These are phyloP conservation scores for Pestalotiopsis sp. DNA, from an alignment of 2,329 filamentous ascomycete genomes.

Conservation along the genomic window DNA sequence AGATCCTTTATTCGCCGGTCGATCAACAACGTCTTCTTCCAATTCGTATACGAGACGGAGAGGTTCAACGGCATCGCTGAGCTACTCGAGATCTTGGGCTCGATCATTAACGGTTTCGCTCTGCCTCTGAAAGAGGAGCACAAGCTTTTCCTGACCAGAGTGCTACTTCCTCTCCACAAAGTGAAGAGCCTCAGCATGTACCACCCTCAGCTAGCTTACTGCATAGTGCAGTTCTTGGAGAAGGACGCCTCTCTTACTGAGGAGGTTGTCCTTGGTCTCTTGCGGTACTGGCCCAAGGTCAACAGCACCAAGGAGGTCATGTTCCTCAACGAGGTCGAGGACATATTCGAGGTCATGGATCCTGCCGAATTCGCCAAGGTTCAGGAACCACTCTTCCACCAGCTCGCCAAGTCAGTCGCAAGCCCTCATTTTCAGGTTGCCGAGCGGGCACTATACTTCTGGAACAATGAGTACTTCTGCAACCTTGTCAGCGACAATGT, in stretches of 20 bases:
- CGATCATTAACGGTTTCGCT: constrained; percentile 98
- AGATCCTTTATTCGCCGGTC: constrained; percentile 96
- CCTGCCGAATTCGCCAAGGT: constrained; percentile 98
- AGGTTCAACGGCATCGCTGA: constrained; percentile 98
- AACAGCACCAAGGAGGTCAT: constrained; percentile 99
- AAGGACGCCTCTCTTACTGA: constrained; percentile 97
- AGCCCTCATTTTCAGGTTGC: constrained; percentile 99
- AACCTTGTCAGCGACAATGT: constrained; percentile 99
- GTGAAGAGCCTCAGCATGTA: constrained; percentile 99
- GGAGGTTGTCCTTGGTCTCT: constrained; percentile 91
- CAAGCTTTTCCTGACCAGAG: constrained; percentile 94
- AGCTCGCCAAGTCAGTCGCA: constrained; percentile 95
- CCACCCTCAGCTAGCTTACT: constrained; percentile 96
- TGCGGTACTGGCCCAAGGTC: constrained; percentile 98
- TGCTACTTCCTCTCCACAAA: constrained; percentile 92
- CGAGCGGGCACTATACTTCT: constrained; percentile 96
- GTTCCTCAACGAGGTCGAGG: constrained; percentile 98
- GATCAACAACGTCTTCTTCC: constrained; percentile 99
- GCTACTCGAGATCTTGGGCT: constrained; percentile 92
- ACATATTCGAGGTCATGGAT: constrained; percentile 99
- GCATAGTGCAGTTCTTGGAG: constrained; percentile 97
- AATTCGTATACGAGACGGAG: constrained; percentile 98
- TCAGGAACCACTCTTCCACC: constrained; percentile 95
- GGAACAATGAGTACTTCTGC: constrained; percentile 99
- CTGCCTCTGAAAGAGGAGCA: constrained; percentile 97